Conservation (phyloP, 768 basidiomycete genomes). For the Amanita brunnescens region DNA sequence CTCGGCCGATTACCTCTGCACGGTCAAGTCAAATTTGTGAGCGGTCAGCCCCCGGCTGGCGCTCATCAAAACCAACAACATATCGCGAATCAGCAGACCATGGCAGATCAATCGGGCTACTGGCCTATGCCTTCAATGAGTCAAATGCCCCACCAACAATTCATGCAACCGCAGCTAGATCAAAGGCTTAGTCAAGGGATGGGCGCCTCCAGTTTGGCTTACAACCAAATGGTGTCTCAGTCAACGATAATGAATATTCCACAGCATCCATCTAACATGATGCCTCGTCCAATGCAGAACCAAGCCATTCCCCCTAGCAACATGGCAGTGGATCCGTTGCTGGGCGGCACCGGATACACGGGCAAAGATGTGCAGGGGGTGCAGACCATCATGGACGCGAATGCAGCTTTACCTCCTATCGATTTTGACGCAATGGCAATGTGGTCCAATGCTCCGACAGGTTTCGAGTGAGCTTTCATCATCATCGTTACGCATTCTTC, state of each 20-base stretch:
- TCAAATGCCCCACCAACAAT: not conserved
- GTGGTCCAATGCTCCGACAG: conserved; percentile 62
- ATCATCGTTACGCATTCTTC: conserved; percentile 1
- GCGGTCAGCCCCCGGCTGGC: conserved; percentile 3
- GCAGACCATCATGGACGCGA: not conserved
- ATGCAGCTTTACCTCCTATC: conserved; percentile 14
- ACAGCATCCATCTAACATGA: not conserved
- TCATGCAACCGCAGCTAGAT: not conserved
- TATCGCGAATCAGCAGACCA: conserved; percentile 5
- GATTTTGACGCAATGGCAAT: conserved; percentile 50
- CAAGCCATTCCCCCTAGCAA: not conserved
- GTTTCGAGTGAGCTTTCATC: conserved; percentile 52
- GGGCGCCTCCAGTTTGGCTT: not conserved
- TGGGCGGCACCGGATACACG: not conserved
- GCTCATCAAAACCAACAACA: not conserved
- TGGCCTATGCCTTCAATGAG: not conserved
- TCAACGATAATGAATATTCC: not conserved
- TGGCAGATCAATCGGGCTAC: not conserved
- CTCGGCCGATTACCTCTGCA: conserved; percentile 44
- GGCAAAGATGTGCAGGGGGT: not conserved
- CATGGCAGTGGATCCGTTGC: not conserved
- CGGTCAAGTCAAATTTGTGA: conserved; percentile 21
- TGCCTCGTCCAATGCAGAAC: not conserved
- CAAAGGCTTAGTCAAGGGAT: not conserved
- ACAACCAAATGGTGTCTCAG: not conserved